Base-by-base conservation (phyloP, 2,329 filamentous ascomycete genomes). In the Elsinoe fawcettii region DNA sequence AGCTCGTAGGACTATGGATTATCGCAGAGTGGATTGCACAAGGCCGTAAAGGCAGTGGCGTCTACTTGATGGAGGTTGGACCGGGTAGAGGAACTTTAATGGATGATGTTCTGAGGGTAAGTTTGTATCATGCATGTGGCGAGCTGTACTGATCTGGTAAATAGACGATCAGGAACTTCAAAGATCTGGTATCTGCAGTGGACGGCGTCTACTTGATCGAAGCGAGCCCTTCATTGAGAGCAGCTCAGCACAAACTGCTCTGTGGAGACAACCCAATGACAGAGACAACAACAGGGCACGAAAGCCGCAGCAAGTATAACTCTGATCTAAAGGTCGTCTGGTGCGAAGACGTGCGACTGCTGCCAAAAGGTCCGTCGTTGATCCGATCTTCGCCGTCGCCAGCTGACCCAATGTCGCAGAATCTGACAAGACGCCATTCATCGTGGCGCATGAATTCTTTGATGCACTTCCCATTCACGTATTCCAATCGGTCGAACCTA, bases 391-490 rank as follows among this genome's bases (percentile, higher is more conserved):
- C 3, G n/a, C 57, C 25, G 63, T 47, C 4, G 11, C 14, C 5
- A 20, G 20, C 20, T 46, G 39, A 41, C 64, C 68, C 37, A 71
- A 51, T 56, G 16, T n/a, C 11, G 23, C 44, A 56, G 64, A 69
- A 39, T 73, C 83, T 20, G 78, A 80, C 60, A 88, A 87, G 67
- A 88, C 85, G 20, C 92, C 93, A 0, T 95, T 97, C 71, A 95
- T 99, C 60, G 82, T 97, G 51, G 93, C 93, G 3, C 93, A 99
- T 70, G 93, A 99, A 70, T 97, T 99, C 77, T 99, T 99, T 74
- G 93, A 99, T 65, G 93, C 93, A 2, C 84, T 99, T 0, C 93
- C 93, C 32, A 96, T 99, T 64, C 91, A 99, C 70, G 85, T 89
- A 60, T 99, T 99, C 70, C 87, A 97, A 71, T 86, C 88, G 12